A percentile compares a stretch with the other conserved stretches of the same genome.
Evolutionary conservation across 208 protist species (phyloP).

Genomic region (Crithidia thermophila): DNA sequence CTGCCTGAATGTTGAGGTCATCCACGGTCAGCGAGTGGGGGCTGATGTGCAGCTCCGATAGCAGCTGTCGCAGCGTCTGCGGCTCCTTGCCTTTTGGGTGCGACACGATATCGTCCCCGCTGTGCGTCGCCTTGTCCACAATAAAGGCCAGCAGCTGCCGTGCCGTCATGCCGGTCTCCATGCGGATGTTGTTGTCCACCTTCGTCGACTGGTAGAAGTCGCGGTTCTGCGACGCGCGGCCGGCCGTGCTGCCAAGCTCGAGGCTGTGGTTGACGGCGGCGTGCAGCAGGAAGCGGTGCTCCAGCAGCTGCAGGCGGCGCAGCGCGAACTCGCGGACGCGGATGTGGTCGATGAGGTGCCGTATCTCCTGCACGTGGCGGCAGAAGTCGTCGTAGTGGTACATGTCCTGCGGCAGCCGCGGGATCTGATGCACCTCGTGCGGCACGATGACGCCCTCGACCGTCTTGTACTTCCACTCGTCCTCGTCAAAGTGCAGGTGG

Average conservation of each 20-base stretch:
- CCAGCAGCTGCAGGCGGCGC: slow-evolving; percentile 88
- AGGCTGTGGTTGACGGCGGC: slow-evolving; percentile 89
- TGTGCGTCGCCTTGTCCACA: slow-evolving; percentile 92
- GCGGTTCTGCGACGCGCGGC: slow-evolving; percentile 85
- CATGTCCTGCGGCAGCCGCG: slow-evolving; percentile 88
- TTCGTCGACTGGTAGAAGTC: slow-evolving; percentile 96
- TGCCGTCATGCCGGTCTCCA: slow-evolving; percentile 94
- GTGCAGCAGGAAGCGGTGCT: slow-evolving; percentile 94
- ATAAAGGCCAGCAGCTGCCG: slow-evolving; percentile 97
- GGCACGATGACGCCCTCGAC: slow-evolving; percentile 89
- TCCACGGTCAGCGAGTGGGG: slow-evolving; percentile 94
- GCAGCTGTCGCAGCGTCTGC: slow-evolving; percentile 84
- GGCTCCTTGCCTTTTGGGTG: slow-evolving; percentile 76
- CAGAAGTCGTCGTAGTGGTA: slow-evolving; percentile 86
- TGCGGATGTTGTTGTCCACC: slow-evolving; percentile 97
- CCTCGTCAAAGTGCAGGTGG: slow-evolving; percentile 67
- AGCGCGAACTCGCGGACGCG: slow-evolving; percentile 85
- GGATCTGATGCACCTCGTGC: slow-evolving; percentile 90
- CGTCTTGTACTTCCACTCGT: slow-evolving; percentile 92
- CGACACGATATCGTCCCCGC: slow-evolving; percentile 94
- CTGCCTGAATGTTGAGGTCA: slow-evolving; percentile 94
- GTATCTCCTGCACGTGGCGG: slow-evolving; percentile 76
- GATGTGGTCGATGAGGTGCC: slow-evolving; percentile 56
- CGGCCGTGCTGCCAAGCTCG: slow-evolving; percentile 77
- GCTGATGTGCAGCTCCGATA: slow-evolving; percentile 73